Percentiles rank a stretch among this genome's conserved stretches.
These are phyloP conservation scores for Anthoceros angustus DNA, from an alignment of 225 moss, liverwort and hornwort species.

Conservation along the genomic window DNA sequence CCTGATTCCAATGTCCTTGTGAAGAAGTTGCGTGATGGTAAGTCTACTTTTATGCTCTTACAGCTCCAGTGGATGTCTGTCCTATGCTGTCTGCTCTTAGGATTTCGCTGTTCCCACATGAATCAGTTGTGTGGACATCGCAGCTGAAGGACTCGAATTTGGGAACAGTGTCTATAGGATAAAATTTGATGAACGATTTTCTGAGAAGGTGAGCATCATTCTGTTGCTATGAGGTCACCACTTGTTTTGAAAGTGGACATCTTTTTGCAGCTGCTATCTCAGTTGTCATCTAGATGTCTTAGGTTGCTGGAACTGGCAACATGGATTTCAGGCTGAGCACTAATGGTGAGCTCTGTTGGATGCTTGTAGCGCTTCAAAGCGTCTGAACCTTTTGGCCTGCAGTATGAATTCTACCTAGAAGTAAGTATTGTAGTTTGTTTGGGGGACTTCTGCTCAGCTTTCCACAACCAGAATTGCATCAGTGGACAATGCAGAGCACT, in stretches of 20 bases:
- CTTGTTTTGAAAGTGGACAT: not conserved
- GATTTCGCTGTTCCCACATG: too few relatives aligned
- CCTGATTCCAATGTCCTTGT: conserved; percentile 94
- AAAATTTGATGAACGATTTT: conserved; percentile 55
- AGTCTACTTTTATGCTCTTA: not conserved
- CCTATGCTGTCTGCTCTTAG: too few relatives aligned
- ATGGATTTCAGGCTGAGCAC: too few relatives aligned
- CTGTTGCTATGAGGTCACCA: too few relatives aligned
- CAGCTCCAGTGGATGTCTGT: too few relatives aligned
- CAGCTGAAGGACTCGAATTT: conserved; percentile 76
- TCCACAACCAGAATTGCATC: not conserved
- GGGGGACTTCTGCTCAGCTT: too few relatives aligned
- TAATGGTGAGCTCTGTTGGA: not conserved
- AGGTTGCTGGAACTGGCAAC: too few relatives aligned
- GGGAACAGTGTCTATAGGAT: conserved; percentile 83
- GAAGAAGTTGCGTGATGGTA: conserved; percentile 70
- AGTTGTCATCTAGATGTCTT: not conserved
- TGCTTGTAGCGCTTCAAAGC: conserved; percentile 38
- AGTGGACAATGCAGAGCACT: not conserved
- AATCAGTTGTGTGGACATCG: conserved; percentile 5
- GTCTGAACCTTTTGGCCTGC: conserved; percentile 64
- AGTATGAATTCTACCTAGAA: conserved; percentile 85
- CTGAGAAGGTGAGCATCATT: conserved; percentile 42
- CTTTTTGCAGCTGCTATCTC: not conserved
- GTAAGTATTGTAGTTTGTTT: conserved; percentile 10